Percentiles rank a stretch among this genome's conserved stretches.
These are phyloP conservation scores for Bryum argenteum DNA, from an alignment of 225 moss, liverwort and hornwort species.

Conservation along the genomic window DNA sequence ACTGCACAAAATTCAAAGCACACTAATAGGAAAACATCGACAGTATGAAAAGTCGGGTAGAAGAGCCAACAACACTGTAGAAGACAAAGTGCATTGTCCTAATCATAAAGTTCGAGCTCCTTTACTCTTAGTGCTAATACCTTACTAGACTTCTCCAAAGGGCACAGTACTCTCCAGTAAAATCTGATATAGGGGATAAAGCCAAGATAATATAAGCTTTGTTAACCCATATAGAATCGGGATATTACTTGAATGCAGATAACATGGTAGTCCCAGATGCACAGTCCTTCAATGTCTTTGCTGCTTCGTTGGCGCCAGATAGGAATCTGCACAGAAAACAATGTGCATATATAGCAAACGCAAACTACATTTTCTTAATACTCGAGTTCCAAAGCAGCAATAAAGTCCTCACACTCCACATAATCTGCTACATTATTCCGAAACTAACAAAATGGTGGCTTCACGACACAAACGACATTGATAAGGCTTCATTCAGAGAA, in stretches of 20 bases:
- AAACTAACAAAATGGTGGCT: background rate
- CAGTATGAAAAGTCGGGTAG: no score
- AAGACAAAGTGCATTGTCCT: background rate
- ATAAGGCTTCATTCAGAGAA: background rate
- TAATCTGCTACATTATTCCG: constrained; percentile 13
- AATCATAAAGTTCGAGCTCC: background rate
- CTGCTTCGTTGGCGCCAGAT: constrained; percentile 56
- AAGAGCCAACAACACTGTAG: background rate
- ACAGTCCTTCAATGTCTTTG: constrained; percentile 39
- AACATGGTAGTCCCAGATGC: constrained; percentile 69
- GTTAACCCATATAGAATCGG: background rate
- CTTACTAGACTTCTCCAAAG: background rate
- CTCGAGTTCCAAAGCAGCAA: background rate
- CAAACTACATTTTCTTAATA: background rate
- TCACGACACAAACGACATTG: background rate
- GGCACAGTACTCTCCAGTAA: no score
- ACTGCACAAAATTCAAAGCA: background rate
- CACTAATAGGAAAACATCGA: background rate
- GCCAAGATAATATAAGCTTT: background rate
- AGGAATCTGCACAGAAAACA: constrained; percentile 42
- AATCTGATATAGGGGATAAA: no score
- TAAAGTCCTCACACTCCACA: background rate
- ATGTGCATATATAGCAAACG: background rate
- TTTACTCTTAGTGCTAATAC: constrained; percentile 14
- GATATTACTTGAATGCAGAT: constrained; percentile 57